phyloP scores from a whole-genome alignment of 192 early-diverging fungal species.

The Rhizophagus sp. region DNA sequence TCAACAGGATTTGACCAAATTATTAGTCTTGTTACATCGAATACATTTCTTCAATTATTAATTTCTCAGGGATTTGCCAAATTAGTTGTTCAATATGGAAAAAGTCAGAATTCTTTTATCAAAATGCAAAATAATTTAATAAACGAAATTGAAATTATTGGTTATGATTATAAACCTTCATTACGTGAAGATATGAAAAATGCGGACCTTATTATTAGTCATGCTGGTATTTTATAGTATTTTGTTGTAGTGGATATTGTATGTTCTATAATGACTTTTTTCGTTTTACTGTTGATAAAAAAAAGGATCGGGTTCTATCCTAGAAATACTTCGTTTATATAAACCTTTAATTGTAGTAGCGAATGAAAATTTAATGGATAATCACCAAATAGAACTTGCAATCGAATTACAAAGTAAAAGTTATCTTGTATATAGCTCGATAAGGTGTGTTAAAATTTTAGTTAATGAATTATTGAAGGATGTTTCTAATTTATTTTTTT shows the following conservation, averaged over 20 bases:
- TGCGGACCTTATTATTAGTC: conserved; percentile 79
- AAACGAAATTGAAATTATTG: conserved; percentile 37
- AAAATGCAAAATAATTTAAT: not conserved
- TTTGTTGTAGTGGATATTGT: not conserved
- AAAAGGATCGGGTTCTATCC: conserved; percentile 78
- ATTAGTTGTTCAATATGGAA: conserved; percentile 73
- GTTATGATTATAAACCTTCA: conserved; percentile 61
- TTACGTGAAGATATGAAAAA: conserved; percentile 55
- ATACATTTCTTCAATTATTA: conserved; percentile 52
- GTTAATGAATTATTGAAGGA: not conserved
- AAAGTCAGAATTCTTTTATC: conserved; percentile 20
- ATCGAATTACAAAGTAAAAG: conserved; percentile 58
- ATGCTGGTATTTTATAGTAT: conserved; percentile 56
- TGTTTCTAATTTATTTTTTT: not conserved
- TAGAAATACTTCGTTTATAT: conserved; percentile 73
- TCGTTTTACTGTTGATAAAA: not conserved
- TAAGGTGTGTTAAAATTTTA: conserved; percentile 32
- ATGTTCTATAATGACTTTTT: not conserved
- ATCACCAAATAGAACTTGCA: conserved; percentile 87
- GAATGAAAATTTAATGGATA: conserved; percentile 77
- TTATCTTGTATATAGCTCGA: conserved; percentile 52
- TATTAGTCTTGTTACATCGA: conserved; percentile 48
- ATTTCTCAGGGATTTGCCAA: conserved; percentile 49
- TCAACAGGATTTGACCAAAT: conserved; percentile 87
- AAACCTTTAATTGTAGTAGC: conserved; percentile 71